These are phyloP conservation scores for Aspergillus sp. DNA, from an alignment of 2,329 filamentous ascomycete genomes.

Conservation along the genomic window DNA sequence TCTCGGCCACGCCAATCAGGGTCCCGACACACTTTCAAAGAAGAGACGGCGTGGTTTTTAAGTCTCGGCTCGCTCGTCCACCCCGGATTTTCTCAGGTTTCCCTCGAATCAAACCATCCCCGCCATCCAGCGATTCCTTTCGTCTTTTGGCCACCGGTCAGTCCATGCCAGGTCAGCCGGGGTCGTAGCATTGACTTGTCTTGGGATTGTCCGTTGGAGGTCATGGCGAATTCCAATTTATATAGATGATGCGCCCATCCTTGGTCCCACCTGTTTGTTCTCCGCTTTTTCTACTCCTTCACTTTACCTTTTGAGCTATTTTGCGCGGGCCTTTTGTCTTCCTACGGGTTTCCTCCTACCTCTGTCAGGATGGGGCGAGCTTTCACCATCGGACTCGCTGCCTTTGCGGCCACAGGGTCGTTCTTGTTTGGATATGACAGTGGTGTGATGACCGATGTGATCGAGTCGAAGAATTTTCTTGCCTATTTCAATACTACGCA, in stretches of 20 bases:
- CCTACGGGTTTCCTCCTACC: not conserved
- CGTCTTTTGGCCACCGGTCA: constrained; percentile 5
- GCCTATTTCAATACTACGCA: constrained; percentile 55
- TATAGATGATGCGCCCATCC: constrained; percentile 1
- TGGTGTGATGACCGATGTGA: constrained; percentile 45
- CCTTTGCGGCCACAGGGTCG: constrained; percentile 44
- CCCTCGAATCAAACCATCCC: not conserved
- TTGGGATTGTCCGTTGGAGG: not conserved
- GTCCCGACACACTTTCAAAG: not conserved
- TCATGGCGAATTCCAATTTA: constrained; percentile 3
- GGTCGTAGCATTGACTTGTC: not conserved
- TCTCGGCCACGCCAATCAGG: constrained; percentile 4
- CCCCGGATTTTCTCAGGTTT: constrained; percentile 13
- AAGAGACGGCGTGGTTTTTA: constrained; percentile 1
- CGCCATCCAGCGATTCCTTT: constrained; percentile 1
- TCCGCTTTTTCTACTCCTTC: not conserved
- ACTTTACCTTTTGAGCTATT: not conserved
- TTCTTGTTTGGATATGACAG: constrained; percentile 44
- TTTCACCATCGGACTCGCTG: constrained; percentile 41
- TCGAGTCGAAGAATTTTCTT: constrained; percentile 58
- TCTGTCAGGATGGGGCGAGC: constrained; percentile 37
- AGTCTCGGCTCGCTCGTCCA: constrained; percentile 7
- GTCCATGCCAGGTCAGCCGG: not conserved
- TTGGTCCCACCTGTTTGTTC: not conserved
- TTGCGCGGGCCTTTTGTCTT: not conserved